Evolutionary conservation across 2,329 filamentous ascomycete genomes (phyloP).

Genomic region (Fusarium sterilihyphosum): DNA sequence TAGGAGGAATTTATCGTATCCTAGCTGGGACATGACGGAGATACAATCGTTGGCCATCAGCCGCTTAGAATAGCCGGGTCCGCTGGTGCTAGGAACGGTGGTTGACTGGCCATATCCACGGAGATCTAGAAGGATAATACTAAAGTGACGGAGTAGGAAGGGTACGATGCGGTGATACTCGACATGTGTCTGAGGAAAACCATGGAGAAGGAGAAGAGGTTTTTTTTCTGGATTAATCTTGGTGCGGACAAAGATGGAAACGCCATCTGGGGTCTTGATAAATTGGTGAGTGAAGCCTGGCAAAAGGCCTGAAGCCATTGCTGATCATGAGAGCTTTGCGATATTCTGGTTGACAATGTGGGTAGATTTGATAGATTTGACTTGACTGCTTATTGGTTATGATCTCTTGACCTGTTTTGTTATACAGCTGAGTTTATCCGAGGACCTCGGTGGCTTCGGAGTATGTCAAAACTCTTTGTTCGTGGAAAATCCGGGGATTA

Average conservation of each 20-base stretch:
- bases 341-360: too few species aligned
- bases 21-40: not conserved
- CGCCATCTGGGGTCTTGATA: accelerated
- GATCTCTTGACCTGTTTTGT: too few species aligned
- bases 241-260: not conserved
- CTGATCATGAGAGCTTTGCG: too few species aligned
- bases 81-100: accelerated
- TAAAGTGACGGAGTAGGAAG: accelerated
- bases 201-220: accelerated
- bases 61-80: not conserved
- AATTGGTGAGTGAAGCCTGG: not conserved
- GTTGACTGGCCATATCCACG: not conserved
- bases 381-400: too few species aligned
- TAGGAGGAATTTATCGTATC: accelerated
- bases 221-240: accelerated
- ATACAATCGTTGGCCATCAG: not conserved
- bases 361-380: too few species aligned
- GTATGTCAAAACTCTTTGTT: too few species aligned
- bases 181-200: not conserved
- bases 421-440: too few species aligned
- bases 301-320: accelerated
- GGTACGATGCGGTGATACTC: not conserved
- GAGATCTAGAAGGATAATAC: accelerated
- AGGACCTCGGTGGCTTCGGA: too few species aligned
- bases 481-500: too few species aligned